Base-by-base conservation (phyloP, 2,329 filamentous ascomycete species). In the Aspergillus tamarii region DNA sequence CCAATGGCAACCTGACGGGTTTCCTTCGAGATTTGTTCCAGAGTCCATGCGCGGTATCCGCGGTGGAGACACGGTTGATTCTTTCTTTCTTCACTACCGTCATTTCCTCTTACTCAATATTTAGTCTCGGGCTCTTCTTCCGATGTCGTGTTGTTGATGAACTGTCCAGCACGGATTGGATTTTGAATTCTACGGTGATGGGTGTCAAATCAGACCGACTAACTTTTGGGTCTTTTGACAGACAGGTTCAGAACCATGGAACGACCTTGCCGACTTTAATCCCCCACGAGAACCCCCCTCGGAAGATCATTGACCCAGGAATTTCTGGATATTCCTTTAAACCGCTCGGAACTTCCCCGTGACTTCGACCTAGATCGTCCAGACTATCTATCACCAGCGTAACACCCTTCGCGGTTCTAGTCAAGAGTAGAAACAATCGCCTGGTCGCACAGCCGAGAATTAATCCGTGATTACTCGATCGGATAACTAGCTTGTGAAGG, bases 21-120 rank as follows among this genome's bases (percentile, higher is more conserved):
- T 41, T 52, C 50, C 53, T 55, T 61, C 59, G 41, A 53, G 8
- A 55, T 30, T 36, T 54, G 36, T 54, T 32, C 30, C 39, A 48
- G 32, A 58, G 55, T 26, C 36, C 50, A 41, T 62, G 58, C 64
- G 67, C 67, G 67, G 64, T 66, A 57, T 61, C 65, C 62, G 66
- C 66, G 61, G 64, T 64, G 64, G 66, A 59, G 65, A 63, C 45
- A 43, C 58, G 62, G 62, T 41, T 64, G 64, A 62, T 69, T 59
- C 63, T 62, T 66, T 59, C 34, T 41, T 43, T 57, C 32, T 59
- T 54, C 23, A 34, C 32, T 48, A 19, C 39, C 32, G 34, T 58
- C 46, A 32, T 63, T n/a, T 19, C 39, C 53, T 36, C 10, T 41
- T 54, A 6, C 28, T 23, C 4, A 1, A 1, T 48, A 9, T 58